phyloP scores from a whole-genome alignment of 345 rosid genomes.

The Gossypium anomalum region DNA sequence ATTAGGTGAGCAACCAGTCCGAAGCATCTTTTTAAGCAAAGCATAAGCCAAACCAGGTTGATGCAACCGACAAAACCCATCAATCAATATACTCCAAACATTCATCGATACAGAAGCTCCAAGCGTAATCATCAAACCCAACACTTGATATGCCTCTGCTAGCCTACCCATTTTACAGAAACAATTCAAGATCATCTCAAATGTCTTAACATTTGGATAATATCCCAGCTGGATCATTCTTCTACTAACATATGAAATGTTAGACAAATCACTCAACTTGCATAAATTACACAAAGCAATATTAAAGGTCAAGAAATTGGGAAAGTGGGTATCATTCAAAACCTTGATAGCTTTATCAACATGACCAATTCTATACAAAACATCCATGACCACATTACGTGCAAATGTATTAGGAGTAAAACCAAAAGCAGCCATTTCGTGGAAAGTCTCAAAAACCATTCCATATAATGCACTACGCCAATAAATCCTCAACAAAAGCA shows the following conservation, averaged over 20 bases:
- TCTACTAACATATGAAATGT: constrained; percentile 35
- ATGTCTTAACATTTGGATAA: constrained; percentile 50
- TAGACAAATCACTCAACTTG: constrained; percentile 34
- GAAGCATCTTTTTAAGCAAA: constrained; percentile 50
- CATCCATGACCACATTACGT: constrained; percentile 59
- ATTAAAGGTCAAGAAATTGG: constrained; percentile 60
- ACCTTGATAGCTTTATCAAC: constrained; percentile 36
- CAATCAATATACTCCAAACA: constrained; percentile 51
- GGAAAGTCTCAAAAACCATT: constrained; percentile 50
- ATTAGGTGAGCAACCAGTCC: constrained; percentile 50
- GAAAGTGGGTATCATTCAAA: constrained; percentile 33
- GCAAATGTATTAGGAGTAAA: constrained; percentile 57
- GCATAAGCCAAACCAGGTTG: constrained; percentile 42
- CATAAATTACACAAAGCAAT: constrained; percentile 57
- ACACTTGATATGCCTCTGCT: constrained; percentile 41
- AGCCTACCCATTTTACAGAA: constrained; percentile 43
- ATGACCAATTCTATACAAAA: constrained; percentile 36
- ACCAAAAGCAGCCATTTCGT: constrained; percentile 44
- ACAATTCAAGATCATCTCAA: constrained; percentile 49
- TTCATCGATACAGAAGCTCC: constrained; percentile 49
- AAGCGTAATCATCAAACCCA: constrained; percentile 42
- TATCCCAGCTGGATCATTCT: constrained; percentile 50
- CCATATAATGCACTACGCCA: constrained; percentile 58
- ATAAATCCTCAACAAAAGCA: constrained; percentile 58
- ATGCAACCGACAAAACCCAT: constrained; percentile 38